phyloP scores from a whole-genome alignment of 2,329 filamentous ascomycete species.

The Apiospora saccharicola region DNA sequence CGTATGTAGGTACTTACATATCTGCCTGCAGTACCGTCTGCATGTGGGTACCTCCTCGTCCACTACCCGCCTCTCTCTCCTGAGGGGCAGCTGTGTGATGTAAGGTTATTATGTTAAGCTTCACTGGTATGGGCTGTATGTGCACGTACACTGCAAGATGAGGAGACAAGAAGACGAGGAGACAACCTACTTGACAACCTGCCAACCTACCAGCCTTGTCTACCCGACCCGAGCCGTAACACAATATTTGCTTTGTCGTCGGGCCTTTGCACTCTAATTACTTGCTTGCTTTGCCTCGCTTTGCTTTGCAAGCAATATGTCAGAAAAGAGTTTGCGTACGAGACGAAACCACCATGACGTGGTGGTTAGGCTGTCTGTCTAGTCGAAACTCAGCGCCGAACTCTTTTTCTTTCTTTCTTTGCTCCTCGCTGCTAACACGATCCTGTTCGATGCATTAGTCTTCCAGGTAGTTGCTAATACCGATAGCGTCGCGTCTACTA shows the following conservation, averaged over 20 bases:
- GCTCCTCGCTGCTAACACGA: neutral
- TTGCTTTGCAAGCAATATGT: slow-evolving; percentile 19
- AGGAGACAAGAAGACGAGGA: neutral
- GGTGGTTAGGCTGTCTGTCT: slow-evolving; percentile 11
- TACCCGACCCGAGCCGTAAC: slow-evolving; percentile 16
- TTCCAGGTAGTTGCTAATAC: slow-evolving; percentile 11
- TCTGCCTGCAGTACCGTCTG: neutral
- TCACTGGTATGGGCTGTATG: neutral
- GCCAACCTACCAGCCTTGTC: slow-evolving; percentile 15
- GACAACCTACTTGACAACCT: slow-evolving; percentile 15
- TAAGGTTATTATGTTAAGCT: neutral
- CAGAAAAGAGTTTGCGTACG: slow-evolving; percentile 22
- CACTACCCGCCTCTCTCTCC: too few relatives aligned
- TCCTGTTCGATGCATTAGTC: slow-evolving; percentile 17
- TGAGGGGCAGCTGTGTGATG: neutral
- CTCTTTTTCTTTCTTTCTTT: neutral
- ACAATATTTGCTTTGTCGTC: slow-evolving; percentile 16
- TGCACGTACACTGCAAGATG: neutral
- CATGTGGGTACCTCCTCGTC: neutral
- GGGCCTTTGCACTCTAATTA: slow-evolving; percentile 7
- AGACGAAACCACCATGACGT: slow-evolving; percentile 9
- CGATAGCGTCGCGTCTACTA: slow-evolving; percentile 14
- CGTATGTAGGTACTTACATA: neutral
- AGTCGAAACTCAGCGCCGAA: slow-evolving; percentile 23
- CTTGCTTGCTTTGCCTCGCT: neutral